Evolutionary conservation across 2,329 filamentous ascomycete species (phyloP), one percentile per base, ranked within the genome.

Genomic region (Pseudonectria foliicola): DNA sequence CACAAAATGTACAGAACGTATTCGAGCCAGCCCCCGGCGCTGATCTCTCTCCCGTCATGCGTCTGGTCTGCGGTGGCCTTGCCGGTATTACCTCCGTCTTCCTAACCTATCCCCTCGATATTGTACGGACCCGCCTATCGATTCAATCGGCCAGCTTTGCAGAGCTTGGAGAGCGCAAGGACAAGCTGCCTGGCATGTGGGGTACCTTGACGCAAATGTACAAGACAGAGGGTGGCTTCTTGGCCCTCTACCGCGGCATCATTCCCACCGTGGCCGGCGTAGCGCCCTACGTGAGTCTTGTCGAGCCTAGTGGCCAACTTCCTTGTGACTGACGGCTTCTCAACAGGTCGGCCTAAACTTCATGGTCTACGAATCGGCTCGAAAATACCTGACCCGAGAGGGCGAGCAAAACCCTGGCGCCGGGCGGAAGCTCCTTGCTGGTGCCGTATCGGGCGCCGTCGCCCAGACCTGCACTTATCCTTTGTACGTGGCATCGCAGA

Each of bases 381-480:
- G 92, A 41, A 79, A 80, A 52, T 81, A 82, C 48, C 71, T 98
- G 48, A 98, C 92, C 0, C 82, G 81, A 2, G 86, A 94, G 33
- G 92, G 92, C 29, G 81, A 95, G 44, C 75, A 84, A 54, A 86
- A 94, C 47, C 92, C 92, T 0, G 79, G 70, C 42, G 76, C 86
- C 1, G 60, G 77, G 34, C 80, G 90, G 35, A 98, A 96, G 58
- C 71, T 98, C 27, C 73, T 81, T 18, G 90, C 92, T 4, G 92
- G 92, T 38, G 92, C 92, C 11, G 77, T 96, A 34, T 95, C 89
- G n/a, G 92, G 92, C 26, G 92, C 87, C 18, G 85, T 98, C 34
- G 92, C 92, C 27, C 92, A 98, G 61, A 96, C 90, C 3, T 95
- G 85, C 72, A 98, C 92, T 55, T 98, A 98, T 64, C 92, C 92